Conservation (phyloP, 768 basidiomycete genomes). For the Xerocomellus chrysenteron region DNA sequence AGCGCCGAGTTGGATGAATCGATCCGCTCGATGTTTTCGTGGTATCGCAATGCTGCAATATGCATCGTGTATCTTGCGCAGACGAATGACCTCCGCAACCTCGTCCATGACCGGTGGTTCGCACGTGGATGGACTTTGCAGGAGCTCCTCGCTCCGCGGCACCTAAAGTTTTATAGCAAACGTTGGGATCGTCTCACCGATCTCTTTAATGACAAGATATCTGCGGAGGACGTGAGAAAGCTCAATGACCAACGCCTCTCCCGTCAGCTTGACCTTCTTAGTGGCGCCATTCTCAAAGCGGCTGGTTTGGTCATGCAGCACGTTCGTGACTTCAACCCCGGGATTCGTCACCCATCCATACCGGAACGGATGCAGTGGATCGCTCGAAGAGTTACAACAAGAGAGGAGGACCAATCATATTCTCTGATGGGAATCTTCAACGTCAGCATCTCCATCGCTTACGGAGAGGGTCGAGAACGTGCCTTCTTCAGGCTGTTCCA, state of each 20-base stretch:
- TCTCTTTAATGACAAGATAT: conserved; percentile 1
- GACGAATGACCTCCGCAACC: not conserved
- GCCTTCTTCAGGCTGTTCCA: conserved; percentile 13
- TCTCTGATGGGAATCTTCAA: conserved; percentile 17
- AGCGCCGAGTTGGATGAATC: conserved; percentile 21
- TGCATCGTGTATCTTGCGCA: conserved; percentile 15
- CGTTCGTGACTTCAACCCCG: not conserved
- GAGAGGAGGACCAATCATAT: conserved; percentile 18
- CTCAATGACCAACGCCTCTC: not conserved
- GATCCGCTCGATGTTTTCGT: conserved; percentile 21
- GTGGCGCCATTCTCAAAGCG: not conserved
- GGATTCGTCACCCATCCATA: not conserved
- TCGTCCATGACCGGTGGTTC: conserved; percentile 18
- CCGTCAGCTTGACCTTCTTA: not conserved
- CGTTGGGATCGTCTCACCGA: conserved; percentile 11
- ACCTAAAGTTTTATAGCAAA: conserved; percentile 13
- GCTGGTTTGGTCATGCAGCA: not conserved
- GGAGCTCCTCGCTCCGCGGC: conserved; percentile 12
- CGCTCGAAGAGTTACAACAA: conserved; percentile 12
- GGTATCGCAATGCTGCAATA: conserved; percentile 15
- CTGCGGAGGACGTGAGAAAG: not conserved
- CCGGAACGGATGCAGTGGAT: conserved; percentile 16
- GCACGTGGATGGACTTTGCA: conserved; percentile 2
- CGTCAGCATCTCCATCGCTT: conserved; percentile 13
- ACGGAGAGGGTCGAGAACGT: conserved; percentile 17